phyloP scores from a whole-genome alignment of 805 yeast species.

The Kodamaea sagamina region DNA sequence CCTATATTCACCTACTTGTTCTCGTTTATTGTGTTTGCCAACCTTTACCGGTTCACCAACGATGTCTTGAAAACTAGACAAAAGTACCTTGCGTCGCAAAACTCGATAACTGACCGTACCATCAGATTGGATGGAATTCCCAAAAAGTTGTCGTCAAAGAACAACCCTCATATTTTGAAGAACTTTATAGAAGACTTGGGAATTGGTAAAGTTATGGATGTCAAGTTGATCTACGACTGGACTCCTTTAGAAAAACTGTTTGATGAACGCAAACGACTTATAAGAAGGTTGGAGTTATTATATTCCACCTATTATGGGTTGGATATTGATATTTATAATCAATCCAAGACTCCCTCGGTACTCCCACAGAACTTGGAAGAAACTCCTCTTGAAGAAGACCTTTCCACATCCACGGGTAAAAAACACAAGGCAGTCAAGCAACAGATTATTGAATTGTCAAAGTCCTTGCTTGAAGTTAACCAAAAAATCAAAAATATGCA shows the following conservation, averaged over 20 bases:
- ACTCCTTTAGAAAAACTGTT: constrained; percentile 42
- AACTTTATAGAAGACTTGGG: constrained; percentile 55
- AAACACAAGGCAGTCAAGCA: constrained; percentile 14
- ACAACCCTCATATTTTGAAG: constrained; percentile 45
- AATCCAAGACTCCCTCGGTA: constrained; percentile 35
- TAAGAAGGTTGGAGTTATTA: constrained; percentile 40
- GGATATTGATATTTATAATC: constrained; percentile 40
- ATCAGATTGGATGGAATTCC: constrained; percentile 59
- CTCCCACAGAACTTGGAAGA: constrained; percentile 20
- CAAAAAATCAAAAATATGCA: constrained; percentile 37
- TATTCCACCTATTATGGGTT: constrained; percentile 47
- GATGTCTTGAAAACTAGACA: constrained; percentile 55
- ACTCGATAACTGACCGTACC: constrained; percentile 61
- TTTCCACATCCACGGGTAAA: neutral
- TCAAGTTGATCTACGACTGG: constrained; percentile 51
- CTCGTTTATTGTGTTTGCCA: constrained; percentile 48
- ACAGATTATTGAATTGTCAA: constrained; percentile 35
- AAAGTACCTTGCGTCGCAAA: constrained; percentile 58
- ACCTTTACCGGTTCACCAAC: constrained; percentile 48
- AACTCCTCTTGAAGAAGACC: constrained; percentile 9
- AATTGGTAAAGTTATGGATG: constrained; percentile 54
- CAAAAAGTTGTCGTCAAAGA: constrained; percentile 33
- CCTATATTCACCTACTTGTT: constrained; percentile 58
- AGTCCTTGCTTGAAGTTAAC: constrained; percentile 40
- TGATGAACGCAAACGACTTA: constrained; percentile 30